phyloP scores from a whole-genome alignment of 208 protist genomes.

The Trypanosoma mega region DNA sequence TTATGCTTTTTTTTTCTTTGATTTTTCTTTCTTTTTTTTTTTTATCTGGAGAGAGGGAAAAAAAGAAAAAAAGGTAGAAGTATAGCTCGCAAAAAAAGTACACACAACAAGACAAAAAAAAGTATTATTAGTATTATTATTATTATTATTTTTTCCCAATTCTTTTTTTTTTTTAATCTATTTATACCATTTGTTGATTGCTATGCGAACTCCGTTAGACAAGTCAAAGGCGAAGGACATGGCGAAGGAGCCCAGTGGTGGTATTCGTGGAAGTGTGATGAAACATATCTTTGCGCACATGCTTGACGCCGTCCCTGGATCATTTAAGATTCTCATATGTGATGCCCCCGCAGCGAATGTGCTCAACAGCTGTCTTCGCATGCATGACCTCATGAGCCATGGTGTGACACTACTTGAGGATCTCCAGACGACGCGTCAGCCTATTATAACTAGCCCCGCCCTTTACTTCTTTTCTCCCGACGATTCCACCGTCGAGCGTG shows the following conservation, averaged over 20 bases:
- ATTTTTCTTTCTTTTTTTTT: constrained; percentile 9
- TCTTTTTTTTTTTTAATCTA: too few relatives aligned
- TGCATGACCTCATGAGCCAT: constrained; percentile 80
- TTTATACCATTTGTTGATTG: too few relatives aligned
- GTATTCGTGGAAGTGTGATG: constrained; percentile 60
- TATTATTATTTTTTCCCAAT: too few relatives aligned
- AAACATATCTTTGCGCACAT: constrained; percentile 53
- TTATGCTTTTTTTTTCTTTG: constrained; percentile 21
- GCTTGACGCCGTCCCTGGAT: constrained; percentile 49
- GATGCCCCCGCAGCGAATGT: constrained; percentile 52
- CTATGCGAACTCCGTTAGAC: not conserved
- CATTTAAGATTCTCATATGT: constrained; percentile 73
- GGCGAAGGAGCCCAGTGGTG: constrained; percentile 10
- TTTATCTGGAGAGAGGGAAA: not conserved
- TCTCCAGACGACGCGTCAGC: constrained; percentile 51
- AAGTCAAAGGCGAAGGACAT: not conserved
- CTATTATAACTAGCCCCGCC: constrained; percentile 58
- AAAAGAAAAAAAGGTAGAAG: not conserved
- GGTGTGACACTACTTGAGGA: constrained; percentile 79
- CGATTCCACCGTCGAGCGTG: constrained; percentile 40
- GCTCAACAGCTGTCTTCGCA: constrained; percentile 59
- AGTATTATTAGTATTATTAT: too few relatives aligned
- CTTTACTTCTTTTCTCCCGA: constrained; percentile 67
- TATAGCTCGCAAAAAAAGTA: not conserved
- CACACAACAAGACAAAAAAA: constrained; percentile 1